These are phyloP conservation scores for Filobasidium floriforme DNA, from an alignment of 768 basidiomycete genomes.

Conservation along the genomic window DNA sequence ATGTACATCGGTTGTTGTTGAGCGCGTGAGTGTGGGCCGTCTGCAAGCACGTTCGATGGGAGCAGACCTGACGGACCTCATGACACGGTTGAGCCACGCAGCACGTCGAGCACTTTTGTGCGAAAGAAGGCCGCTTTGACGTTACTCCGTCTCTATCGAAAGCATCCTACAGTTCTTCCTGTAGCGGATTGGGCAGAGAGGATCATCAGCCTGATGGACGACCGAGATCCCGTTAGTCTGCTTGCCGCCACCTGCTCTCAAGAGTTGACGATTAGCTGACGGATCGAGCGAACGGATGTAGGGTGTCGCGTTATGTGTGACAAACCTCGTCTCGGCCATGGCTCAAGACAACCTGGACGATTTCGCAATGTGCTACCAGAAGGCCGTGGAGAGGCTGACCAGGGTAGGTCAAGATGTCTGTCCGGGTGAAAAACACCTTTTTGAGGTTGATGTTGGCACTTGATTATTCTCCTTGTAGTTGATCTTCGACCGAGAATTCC, in stretches of 20 bases:
- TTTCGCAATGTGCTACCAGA: constrained; percentile 84
- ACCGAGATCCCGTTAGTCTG: constrained; percentile 62
- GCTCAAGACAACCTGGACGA: constrained; percentile 90
- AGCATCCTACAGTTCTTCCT: constrained; percentile 88
- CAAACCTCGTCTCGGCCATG: constrained; percentile 84
- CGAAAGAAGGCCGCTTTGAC: constrained; percentile 98
- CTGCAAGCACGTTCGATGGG: too few relatives aligned
- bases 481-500: constrained; percentile 81
- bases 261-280: not conserved
- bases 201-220: constrained; percentile 92
- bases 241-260: not conserved
- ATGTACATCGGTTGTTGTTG: constrained; percentile 88
- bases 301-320: constrained; percentile 92
- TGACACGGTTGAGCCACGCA: constrained; percentile 39
- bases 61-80: not conserved
- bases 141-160: constrained; percentile 81
- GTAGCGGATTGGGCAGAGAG: constrained; percentile 92
- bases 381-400: constrained; percentile 81
- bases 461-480: constrained; percentile 52
- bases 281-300: constrained; percentile 37
- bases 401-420: constrained; percentile 53
- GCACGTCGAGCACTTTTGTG: constrained; percentile 88
- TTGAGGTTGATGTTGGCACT: constrained; percentile 5
- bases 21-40: constrained; percentile 62
- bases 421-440: not conserved